Evolutionary conservation across 805 yeast species (phyloP), one percentile per base, ranked within the genome.

Genomic region (Candida parachauliodes): DNA sequence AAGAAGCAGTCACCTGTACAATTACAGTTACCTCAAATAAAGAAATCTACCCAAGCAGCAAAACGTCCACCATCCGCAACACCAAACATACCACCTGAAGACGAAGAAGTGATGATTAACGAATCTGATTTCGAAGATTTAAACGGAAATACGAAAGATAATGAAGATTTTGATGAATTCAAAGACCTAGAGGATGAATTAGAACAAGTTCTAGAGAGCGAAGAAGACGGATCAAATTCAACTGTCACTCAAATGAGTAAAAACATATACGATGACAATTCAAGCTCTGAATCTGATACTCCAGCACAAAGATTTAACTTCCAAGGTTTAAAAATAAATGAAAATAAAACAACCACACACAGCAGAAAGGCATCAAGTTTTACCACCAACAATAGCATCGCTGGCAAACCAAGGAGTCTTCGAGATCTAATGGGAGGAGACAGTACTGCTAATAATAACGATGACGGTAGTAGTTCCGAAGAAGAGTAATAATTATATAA

Each of bases 171-270:
- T 20, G 71, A 68, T 47, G 72, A 67, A 20, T 68, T 68, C 41
- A 61, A 61, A 28, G 72, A 67, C 44, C 54, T 68, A 30, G 74
- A 68, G 36, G 65, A 65, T 39, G 68, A 68, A 41, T 47, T 68
- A 25, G 59, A 65, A 37, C 70, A 68, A 43, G 72, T 65, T 5
- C 47, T 68, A 27, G 70, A 55, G 23, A 59, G 56, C 15, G 50
- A 52, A 2, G 27, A 25, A 16, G 27, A 24, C 22, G 16, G 5
- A 15, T 8, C 22, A 29, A 30, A 30, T 19, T 12, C 25, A 6
- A 18, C 17, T 8, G 17, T 4, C 5, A 10, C 4, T 16, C 22
- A 17, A 18, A 28, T 10, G 5, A 12, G 15, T 4, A 7, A 8
- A 14, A 11, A 16, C 14, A 19, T 27, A 3, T 17, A 24, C n/a